Evolutionary conservation across 345 rosid genomes (phyloP), one percentile per base, ranked within the genome.

Genomic region (Arabidopsis arenosa): DNA sequence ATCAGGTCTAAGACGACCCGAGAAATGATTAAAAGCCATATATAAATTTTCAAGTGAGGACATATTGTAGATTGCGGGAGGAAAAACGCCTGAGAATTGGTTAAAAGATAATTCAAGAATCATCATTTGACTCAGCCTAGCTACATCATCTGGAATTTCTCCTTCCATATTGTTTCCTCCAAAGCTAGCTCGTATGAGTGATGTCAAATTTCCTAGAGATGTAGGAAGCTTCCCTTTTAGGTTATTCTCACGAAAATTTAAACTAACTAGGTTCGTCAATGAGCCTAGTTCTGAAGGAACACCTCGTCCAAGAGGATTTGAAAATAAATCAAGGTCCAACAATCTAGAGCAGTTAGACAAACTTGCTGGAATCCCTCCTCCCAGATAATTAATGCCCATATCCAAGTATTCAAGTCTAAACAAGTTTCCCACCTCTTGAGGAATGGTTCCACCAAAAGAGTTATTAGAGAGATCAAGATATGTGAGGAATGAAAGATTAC

Each of bases 101-200:
- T 60, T 60, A 0, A 0, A 0, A 9, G 9, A 0, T 2, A 60
- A 7, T 6, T 1, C 0, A 13, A 60, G 9, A 1, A 0, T 0
- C 15, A 0, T 1, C 3, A 60, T 37, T 0, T 39, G 44, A 36
- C 0, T 21, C 47, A 61, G 0, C 6, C 15, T 57, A 57, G 4
- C 62, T 33, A 57, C 1, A n/a, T 0, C 23, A 57, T 4, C 13
- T 1, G 41, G 41, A 7, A 57, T 33, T n/a, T 0, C 62, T n/a
- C 62, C 23, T 57, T 57, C 41, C 0, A 57, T 3, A 13, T 56
- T 32, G 18, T 56, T 56, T 6, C 0, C 0, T 1, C 0, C 3
- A 3, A 56, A 0, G 21, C 0, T 1, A 1, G 1, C 23, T 21
- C 23, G 23, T 1, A 21, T 0, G 23, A 21, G 23, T 21, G 23